phyloP scores from a whole-genome alignment of 2,329 filamentous ascomycete genomes.

The Aspergillus sergii region DNA sequence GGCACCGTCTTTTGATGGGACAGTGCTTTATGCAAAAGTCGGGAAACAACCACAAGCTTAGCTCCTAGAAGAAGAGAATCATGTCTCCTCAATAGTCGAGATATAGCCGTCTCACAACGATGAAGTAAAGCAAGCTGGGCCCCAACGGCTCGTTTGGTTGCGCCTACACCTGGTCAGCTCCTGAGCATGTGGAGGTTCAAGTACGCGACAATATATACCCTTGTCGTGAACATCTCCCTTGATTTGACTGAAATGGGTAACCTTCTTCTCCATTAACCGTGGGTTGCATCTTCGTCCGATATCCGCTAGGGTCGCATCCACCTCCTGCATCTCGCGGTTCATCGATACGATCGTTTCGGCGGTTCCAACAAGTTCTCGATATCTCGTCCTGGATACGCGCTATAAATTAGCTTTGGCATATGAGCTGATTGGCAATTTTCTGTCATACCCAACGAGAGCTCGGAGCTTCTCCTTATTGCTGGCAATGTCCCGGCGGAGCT shows the following conservation, averaged over 20 bases:
- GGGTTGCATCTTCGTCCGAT: slow-evolving; percentile 80
- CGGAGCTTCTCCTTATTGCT: slow-evolving; percentile 68
- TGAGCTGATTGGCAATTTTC: neutral
- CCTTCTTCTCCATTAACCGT: slow-evolving; percentile 67
- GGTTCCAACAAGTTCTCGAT: slow-evolving; percentile 87
- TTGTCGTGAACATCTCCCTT: slow-evolving; percentile 38
- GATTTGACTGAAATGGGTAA: slow-evolving; percentile 57
- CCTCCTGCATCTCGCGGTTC: slow-evolving; percentile 73
- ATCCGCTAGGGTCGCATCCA: slow-evolving; percentile 70
- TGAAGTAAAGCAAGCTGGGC: slow-evolving; percentile 62
- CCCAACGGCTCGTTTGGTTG: slow-evolving; percentile 51
- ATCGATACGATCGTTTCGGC: slow-evolving; percentile 93
- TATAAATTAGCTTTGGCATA: slow-evolving; percentile 12
- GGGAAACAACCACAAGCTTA: slow-evolving; percentile 74
- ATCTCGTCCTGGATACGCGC: slow-evolving; percentile 58
- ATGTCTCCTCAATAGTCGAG: slow-evolving; percentile 55
- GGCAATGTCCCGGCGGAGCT: slow-evolving; percentile 63
- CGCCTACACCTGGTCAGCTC: slow-evolving; percentile 35
- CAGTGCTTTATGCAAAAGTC: slow-evolving; percentile 74
- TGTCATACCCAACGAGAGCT: slow-evolving; percentile 63
- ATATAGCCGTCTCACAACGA: slow-evolving; percentile 56
- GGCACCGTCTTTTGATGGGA: slow-evolving; percentile 53
- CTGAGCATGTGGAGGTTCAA: neutral
- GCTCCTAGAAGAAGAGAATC: slow-evolving; percentile 59
- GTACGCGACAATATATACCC: slow-evolving; percentile 28